Evolutionary conservation across 495 filamentous ascomycete species (phyloP).

Genomic region (Xylaria intraflava): DNA sequence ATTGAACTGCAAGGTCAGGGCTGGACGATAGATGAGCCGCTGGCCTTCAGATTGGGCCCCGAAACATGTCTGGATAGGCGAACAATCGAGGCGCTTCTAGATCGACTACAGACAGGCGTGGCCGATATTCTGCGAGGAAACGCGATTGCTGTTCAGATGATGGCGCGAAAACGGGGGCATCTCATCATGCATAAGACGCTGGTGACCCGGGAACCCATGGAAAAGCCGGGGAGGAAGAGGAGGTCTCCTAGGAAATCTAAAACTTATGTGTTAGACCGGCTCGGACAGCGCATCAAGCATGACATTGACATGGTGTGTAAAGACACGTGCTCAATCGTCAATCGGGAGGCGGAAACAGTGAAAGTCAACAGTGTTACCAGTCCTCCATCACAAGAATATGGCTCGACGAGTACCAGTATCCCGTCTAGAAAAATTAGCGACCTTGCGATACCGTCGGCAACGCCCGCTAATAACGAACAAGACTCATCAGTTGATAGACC

Average conservation of each 20-base stretch:
- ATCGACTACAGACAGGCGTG: slow-evolving; percentile 40
- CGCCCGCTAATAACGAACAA: background rate
- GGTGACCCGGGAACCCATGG: slow-evolving; percentile 31
- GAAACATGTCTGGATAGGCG: slow-evolving; percentile 29
- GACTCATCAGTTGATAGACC: background rate
- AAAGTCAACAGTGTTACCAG: background rate
- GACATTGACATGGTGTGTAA: slow-evolving; percentile 41
- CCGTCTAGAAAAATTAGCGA: background rate
- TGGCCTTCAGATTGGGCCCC: slow-evolving; percentile 28
- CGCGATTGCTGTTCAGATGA: slow-evolving; percentile 36
- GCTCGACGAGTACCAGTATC: background rate
- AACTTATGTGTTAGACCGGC: slow-evolving; percentile 24
- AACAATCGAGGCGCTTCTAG: slow-evolving; percentile 35
- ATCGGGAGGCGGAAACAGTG: slow-evolving; percentile 26
- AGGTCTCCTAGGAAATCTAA: slow-evolving; percentile 18
- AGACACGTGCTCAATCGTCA: slow-evolving; percentile 39
- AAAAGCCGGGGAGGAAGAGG: slow-evolving; percentile 14
- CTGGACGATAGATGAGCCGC: slow-evolving; percentile 35
- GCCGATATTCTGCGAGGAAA: slow-evolving; percentile 39
- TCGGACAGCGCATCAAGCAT: slow-evolving; percentile 33
- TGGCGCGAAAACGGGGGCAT: slow-evolving; percentile 40
- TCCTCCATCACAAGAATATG: background rate
- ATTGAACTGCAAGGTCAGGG: slow-evolving; percentile 34
- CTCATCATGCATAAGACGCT: slow-evolving; percentile 41
- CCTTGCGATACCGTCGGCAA: background rate